phyloP scores from a whole-genome alignment of 164 flowering plant species.

The Stephania cephalantha region DNA sequence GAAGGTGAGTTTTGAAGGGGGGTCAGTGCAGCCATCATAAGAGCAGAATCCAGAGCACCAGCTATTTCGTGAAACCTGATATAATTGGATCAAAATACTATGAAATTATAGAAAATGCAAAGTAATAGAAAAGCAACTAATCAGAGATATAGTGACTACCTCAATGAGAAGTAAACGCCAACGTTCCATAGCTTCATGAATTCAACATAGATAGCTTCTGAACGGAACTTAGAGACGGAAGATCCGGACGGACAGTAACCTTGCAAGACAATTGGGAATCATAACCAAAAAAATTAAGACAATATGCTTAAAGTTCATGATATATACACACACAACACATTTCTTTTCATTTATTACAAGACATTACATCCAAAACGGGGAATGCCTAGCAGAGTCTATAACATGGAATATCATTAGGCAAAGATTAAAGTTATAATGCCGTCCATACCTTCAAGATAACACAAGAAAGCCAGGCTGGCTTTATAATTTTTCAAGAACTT shows the following conservation, averaged over 20 bases:
- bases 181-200: slow-evolving; percentile 97
- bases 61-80: slow-evolving; percentile 97
- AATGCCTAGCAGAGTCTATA: not conserved
- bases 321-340: not conserved
- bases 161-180: slow-evolving; percentile 88
- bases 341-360: not conserved
- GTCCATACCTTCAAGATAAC: slow-evolving; percentile 76
- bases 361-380: not conserved
- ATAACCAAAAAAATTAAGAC: slow-evolving; percentile 22
- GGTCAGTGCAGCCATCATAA: slow-evolving; percentile 40
- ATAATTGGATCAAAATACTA: slow-evolving; percentile 13
- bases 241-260: slow-evolving; percentile 88
- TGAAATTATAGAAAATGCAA: slow-evolving; percentile 5
- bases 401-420: not conserved
- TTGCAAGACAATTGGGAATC: slow-evolving; percentile 40
- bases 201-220: slow-evolving; percentile 64
- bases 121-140: not conserved
- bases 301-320: slow-evolving; percentile 1
- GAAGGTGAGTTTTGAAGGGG: slow-evolving; percentile 37
- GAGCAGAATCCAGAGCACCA: slow-evolving; percentile 73
- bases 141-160: slow-evolving; percentile 38
- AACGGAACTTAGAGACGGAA: slow-evolving; percentile 75
- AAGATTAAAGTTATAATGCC: not conserved
- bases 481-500: slow-evolving; percentile 84
- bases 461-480: slow-evolving; percentile 73